These are phyloP conservation scores for Polychytrium aggregatum DNA, from an alignment of 192 early-diverging fungal genomes.

Conservation along the genomic window DNA sequence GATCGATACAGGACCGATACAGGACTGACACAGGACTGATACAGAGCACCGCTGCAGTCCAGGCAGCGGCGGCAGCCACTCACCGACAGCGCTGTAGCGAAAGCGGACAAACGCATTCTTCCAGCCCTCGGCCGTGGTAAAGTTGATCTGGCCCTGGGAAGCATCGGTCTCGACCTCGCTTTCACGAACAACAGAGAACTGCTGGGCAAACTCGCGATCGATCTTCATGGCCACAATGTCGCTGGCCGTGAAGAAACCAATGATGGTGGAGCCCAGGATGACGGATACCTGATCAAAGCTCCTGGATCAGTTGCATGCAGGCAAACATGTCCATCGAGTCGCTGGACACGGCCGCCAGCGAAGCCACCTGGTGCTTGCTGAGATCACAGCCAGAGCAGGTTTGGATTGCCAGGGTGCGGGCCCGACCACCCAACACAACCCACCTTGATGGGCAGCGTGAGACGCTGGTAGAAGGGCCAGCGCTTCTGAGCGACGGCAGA, in stretches of 20 bases:
- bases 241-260: background rate
- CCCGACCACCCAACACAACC: background rate
- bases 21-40: background rate
- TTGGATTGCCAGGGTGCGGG: background rate
- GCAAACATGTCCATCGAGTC: background rate
- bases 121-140: background rate
- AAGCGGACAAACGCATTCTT: constrained; percentile 2
- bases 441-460: constrained; percentile 14
- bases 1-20: background rate
- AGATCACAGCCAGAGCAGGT: too few species aligned
- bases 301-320: constrained; percentile 5
- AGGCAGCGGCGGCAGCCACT: background rate
- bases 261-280: background rate
- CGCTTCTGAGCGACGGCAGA: background rate
- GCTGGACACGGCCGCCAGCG: too few species aligned
- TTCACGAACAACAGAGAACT: too few species aligned
- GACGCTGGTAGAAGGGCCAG: constrained; percentile 1
- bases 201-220: too few species aligned
- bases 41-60: background rate
- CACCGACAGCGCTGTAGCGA: constrained; percentile 11
- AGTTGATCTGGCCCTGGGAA: too few species aligned
- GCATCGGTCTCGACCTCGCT: too few species aligned
- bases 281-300: constrained; percentile 12
- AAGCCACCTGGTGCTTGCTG: too few species aligned
- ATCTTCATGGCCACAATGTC: too few species aligned